Conservation (phyloP, 129 eudicot species). For the Scalesia atractyloides region DNA sequence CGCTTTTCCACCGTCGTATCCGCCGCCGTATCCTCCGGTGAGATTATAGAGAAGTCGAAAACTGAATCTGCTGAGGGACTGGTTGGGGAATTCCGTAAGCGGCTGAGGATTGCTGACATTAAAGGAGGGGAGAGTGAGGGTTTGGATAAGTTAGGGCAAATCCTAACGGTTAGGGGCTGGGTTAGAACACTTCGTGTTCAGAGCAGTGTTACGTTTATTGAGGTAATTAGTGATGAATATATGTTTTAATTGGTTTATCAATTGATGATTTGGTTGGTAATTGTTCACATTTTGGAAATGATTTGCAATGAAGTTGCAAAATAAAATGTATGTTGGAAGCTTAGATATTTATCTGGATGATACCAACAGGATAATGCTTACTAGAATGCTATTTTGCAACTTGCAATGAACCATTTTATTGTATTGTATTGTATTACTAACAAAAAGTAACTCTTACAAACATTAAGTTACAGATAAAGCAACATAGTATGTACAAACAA, state of each 20-base stretch:
- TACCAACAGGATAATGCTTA: too few species aligned
- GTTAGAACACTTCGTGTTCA: conserved; percentile 83
- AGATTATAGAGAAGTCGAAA: conserved; percentile 36
- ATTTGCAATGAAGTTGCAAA: background rate
- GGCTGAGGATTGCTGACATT: conserved; percentile 65
- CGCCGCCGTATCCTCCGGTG: conserved; percentile 48
- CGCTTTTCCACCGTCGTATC: conserved; percentile 39
- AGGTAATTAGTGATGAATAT: conserved; percentile 45
- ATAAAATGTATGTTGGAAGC: background rate
- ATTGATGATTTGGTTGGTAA: background rate
- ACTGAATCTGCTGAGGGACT: conserved; percentile 30
- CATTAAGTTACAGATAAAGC: too few species aligned
- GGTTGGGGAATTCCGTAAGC: conserved; percentile 65
- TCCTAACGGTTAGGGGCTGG: conserved; percentile 77
- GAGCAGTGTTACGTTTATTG: conserved; percentile 92
- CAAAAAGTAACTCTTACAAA: too few species aligned
- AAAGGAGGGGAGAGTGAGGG: conserved; percentile 86
- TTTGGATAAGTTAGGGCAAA: conserved; percentile 61
- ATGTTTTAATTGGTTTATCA: background rate
- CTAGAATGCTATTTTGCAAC: too few species aligned
- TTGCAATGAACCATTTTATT: too few species aligned
- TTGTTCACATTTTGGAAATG: conserved; percentile 7
- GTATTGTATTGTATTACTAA: too few species aligned
- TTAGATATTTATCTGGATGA: too few species aligned
- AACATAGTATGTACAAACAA: too few species aligned